These are phyloP conservation scores for Obba rivulosa DNA, from an alignment of 768 basidiomycete species.

Conservation along the genomic window DNA sequence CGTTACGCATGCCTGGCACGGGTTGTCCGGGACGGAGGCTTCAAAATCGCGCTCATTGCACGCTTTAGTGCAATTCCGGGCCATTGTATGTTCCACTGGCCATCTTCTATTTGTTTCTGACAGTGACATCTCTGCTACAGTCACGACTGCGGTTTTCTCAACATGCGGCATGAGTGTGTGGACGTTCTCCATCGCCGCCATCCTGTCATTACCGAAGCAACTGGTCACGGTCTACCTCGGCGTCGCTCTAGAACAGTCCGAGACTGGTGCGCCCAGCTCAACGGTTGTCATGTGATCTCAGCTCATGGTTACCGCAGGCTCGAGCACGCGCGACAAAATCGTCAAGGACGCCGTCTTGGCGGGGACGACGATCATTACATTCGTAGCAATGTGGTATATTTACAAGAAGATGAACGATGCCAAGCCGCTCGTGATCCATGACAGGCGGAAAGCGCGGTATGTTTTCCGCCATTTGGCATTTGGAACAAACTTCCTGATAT, in stretches of 20 bases:
- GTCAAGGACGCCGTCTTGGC: constrained; percentile 66
- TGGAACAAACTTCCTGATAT: neutral
- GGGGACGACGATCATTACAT: constrained; percentile 65
- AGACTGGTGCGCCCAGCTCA: constrained; percentile 18
- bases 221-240: constrained; percentile 90
- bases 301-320: constrained; percentile 17
- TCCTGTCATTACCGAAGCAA: constrained; percentile 86
- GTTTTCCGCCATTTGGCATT: neutral
- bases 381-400: constrained; percentile 83
- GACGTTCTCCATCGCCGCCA: constrained; percentile 71
- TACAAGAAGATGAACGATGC: constrained; percentile 61
- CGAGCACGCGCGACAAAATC: constrained; percentile 47
- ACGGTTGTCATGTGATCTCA: neutral
- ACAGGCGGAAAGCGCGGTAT: constrained; percentile 65
- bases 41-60: constrained; percentile 74
- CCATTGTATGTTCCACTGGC: constrained; percentile 52
- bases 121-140: constrained; percentile 32
- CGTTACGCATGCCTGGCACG: constrained; percentile 44
- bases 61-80: constrained; percentile 82
- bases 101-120: neutral
- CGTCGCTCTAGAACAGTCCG: constrained; percentile 59
- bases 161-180: constrained; percentile 85
- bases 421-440: constrained; percentile 65
- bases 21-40: constrained; percentile 82
- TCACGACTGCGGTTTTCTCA: constrained; percentile 84